Base-by-base conservation (phyloP, 768 basidiomycete species). In the Hirschioporus abietinus region DNA sequence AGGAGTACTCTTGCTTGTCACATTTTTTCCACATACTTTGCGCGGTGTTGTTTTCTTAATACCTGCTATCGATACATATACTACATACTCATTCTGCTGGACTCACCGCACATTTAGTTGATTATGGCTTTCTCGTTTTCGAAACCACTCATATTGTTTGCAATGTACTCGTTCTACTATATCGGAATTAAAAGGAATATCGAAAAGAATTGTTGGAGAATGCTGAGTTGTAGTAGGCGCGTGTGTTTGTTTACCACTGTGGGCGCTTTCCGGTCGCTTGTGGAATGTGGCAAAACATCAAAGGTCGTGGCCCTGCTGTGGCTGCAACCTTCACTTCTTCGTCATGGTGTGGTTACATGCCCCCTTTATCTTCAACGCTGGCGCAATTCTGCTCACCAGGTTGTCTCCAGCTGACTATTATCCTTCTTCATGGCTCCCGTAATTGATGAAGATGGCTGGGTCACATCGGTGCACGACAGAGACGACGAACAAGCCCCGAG, bases 261-360 rank as follows among this genome's bases (percentile, higher is more conserved):
- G 42, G 42, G 42, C 42, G 42, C 42, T 52, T 20, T 52, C 42
- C 42, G 42, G 42, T 52, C 42, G 12, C 42, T 52, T 52, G 42
- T 15, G 42, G 42, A 52, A 52, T 52, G 42, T 52, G 42, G 42
- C 42, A 52, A 52, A 52, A 52, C 42, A 52, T 52, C 42, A 52
- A 52, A 52, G 42, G 12, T 3, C 42, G 42, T 52, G 42, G 42
- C 20, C 42, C 42, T 52, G 15, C 42, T 52, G 42, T 15, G 42
- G 42, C 20, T 52, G 42, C 42, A 15, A 20, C 42, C 12, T 52
- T 52, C 42, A 52, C 42, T 52, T 52, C 42, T 52, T 52, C 42
- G 42, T 52, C 42, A 52, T 52, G 42, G 42, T 52, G 42, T 52
- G 42, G 42, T 52, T 52, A 52, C 42, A 52, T 52, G 42, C 42